Conservation (phyloP, 306 rosid species). For the Trifolium dubium region DNA sequence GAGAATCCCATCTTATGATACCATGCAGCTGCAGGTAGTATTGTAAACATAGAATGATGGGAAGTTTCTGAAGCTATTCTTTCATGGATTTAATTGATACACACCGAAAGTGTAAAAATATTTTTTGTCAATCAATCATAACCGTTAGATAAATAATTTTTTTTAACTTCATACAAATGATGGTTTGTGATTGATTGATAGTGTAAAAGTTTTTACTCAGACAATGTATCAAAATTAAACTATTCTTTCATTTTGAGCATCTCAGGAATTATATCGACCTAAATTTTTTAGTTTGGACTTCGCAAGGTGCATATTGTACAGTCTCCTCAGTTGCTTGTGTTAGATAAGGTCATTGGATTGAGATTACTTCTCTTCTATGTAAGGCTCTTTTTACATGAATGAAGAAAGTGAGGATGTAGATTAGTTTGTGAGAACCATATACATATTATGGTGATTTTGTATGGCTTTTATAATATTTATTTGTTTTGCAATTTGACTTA, state of each 20-base stretch:
- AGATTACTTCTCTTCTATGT: constrained; percentile 23
- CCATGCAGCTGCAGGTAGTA: constrained; percentile 19
- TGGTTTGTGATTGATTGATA: constrained; percentile 2
- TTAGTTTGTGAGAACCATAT: constrained; percentile 38
- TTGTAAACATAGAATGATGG: constrained; percentile 23
- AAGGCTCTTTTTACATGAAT: constrained; percentile 40
- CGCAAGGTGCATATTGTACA: constrained; percentile 40
- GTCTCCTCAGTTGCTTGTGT: constrained; percentile 34
- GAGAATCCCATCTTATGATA: constrained; percentile 32
- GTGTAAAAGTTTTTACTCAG: neutral
- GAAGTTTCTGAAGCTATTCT: constrained; percentile 38
- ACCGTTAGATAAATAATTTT: neutral
- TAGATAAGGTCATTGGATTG: constrained; percentile 34
- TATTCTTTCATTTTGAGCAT: constrained; percentile 21
- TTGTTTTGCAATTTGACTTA: constrained; percentile 22
- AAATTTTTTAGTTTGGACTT: constrained; percentile 29
- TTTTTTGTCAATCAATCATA: constrained; percentile 4
- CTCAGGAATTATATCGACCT: constrained; percentile 22
- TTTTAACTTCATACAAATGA: neutral
- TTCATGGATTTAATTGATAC: neutral
- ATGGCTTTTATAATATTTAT: neutral
- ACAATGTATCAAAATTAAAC: neutral
- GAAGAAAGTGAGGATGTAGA: constrained; percentile 34
- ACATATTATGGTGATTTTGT: constrained; percentile 36
- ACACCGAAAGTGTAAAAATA: neutral